phyloP scores from a whole-genome alignment of 2,329 filamentous ascomycete species.

The Fusarium napiforme region DNA sequence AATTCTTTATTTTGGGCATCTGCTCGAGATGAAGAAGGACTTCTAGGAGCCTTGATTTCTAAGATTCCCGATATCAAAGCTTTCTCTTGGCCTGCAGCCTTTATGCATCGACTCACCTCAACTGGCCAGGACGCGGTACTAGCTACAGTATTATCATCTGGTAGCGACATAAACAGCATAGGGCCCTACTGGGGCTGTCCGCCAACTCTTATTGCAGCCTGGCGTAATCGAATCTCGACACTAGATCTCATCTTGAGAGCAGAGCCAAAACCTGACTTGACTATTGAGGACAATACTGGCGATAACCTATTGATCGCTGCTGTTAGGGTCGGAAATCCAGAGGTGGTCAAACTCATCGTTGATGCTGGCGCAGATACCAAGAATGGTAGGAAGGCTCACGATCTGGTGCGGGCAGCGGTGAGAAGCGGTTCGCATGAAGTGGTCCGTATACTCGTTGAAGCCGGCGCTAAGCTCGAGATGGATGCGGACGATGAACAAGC shows the following conservation, averaged over 20 bases:
- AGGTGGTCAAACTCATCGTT: not conserved
- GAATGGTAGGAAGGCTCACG: not conserved
- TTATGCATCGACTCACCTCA: not conserved
- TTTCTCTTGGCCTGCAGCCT: not conserved
- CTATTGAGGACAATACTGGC: not conserved
- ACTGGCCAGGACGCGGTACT: not conserved
- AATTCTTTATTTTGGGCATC: not conserved
- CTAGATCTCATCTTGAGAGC: not conserved
- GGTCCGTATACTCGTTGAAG: not conserved
- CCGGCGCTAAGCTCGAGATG: not conserved
- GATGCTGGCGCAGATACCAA: not conserved
- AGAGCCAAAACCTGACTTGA: not conserved
- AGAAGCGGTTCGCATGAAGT: not conserved
- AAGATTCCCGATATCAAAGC: not conserved
- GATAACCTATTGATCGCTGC: not conserved
- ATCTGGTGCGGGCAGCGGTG: not conserved
- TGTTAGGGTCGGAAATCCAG: not conserved
- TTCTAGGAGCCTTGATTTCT: not conserved
- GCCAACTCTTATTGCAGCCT: not conserved
- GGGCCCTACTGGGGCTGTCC: not conserved
- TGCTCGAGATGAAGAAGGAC: not conserved
- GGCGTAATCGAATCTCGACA: not conserved
- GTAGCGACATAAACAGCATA: not conserved
- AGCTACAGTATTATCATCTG: not conserved
- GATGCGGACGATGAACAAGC: not conserved